These are phyloP conservation scores for Zygosaccharomyces bisporus DNA, from an alignment of 805 yeast genomes.

Conservation along the genomic window DNA sequence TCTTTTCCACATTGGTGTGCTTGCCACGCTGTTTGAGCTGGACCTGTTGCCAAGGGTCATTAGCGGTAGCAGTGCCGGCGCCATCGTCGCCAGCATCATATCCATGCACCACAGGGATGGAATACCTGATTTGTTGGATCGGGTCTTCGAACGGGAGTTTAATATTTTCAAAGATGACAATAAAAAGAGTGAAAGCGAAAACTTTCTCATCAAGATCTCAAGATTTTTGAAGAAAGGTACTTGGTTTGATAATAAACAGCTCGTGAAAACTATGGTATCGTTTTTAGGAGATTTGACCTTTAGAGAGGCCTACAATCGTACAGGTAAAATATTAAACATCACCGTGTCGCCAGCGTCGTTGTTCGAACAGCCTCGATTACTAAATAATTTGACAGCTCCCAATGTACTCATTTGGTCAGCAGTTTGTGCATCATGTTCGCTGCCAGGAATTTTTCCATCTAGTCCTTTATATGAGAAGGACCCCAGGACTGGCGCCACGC, in stretches of 20 bases:
- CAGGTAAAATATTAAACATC: slow-evolving; percentile 88
- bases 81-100: slow-evolving; percentile 84
- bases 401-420: slow-evolving; percentile 83
- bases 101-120: slow-evolving; percentile 80
- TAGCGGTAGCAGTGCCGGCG: slow-evolving; percentile 95
- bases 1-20: slow-evolving; percentile 85
- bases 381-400: slow-evolving; percentile 78
- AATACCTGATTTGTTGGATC: slow-evolving; percentile 49
- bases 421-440: slow-evolving; percentile 88
- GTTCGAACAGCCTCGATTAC: slow-evolving; percentile 84
- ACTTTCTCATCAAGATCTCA: slow-evolving; percentile 49
- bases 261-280: slow-evolving; percentile 68
- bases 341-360: slow-evolving; percentile 90
- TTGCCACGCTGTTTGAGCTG: slow-evolving; percentile 70
- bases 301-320: slow-evolving; percentile 89
- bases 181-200: slow-evolving; percentile 48
- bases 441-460: slow-evolving; percentile 89
- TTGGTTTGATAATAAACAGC: slow-evolving; percentile 73
- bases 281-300: slow-evolving; percentile 89
- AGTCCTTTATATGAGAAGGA: slow-evolving; percentile 81
- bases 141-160: slow-evolving; percentile 44
- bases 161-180: slow-evolving; percentile 57
- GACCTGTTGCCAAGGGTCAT: slow-evolving; percentile 79
- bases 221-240: slow-evolving; percentile 79
- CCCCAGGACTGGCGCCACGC: slow-evolving; percentile 62